A percentile compares a stretch with the other conserved stretches of the same genome.
Conservation (phyloP, 805 yeast species). For the Ogataea pignaliae region DNA sequence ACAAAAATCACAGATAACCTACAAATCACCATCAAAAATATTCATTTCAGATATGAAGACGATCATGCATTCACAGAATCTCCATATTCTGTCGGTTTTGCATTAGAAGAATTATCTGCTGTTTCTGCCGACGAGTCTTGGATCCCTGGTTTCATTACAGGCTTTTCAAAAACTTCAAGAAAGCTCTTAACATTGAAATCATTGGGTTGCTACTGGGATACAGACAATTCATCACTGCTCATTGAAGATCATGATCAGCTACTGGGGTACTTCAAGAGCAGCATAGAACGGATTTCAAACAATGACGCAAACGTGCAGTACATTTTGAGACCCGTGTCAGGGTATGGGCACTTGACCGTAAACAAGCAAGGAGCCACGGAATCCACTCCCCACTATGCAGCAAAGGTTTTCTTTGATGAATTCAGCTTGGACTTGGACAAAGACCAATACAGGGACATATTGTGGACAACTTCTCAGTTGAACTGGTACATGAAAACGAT, state of each 20-base stretch:
- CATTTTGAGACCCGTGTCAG: slow-evolving; percentile 82
- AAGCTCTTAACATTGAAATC: slow-evolving; percentile 74
- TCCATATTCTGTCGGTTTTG: slow-evolving; percentile 81
- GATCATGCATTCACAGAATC: slow-evolving; percentile 58
- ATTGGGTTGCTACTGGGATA: slow-evolving; percentile 80
- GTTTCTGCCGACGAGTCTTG: slow-evolving; percentile 83
- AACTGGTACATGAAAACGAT: slow-evolving; percentile 75
- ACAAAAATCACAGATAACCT: slow-evolving; percentile 91
- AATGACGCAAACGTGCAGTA: slow-evolving; percentile 40
- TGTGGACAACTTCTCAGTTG: slow-evolving; percentile 77
- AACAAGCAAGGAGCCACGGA: slow-evolving; percentile 77
- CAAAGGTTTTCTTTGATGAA: slow-evolving; percentile 80
- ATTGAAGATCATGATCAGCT: slow-evolving; percentile 46
- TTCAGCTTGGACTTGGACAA: slow-evolving; percentile 84
- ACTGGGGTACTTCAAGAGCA: slow-evolving; percentile 41
- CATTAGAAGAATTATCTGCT: slow-evolving; percentile 83
- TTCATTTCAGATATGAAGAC: slow-evolving; percentile 92
- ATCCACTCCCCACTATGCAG: slow-evolving; percentile 59
- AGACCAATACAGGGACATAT: slow-evolving; percentile 74
- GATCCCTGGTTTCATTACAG: slow-evolving; percentile 80
- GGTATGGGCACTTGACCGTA: slow-evolving; percentile 75
- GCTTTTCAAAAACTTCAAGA: slow-evolving; percentile 60
- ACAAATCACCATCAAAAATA: slow-evolving; percentile 85
- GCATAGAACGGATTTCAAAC: slow-evolving; percentile 33
- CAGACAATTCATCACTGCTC: slow-evolving; percentile 49